phyloP scores from a whole-genome alignment of 2,329 filamentous ascomycete species.

The Neopestalotiopsis rosae region DNA sequence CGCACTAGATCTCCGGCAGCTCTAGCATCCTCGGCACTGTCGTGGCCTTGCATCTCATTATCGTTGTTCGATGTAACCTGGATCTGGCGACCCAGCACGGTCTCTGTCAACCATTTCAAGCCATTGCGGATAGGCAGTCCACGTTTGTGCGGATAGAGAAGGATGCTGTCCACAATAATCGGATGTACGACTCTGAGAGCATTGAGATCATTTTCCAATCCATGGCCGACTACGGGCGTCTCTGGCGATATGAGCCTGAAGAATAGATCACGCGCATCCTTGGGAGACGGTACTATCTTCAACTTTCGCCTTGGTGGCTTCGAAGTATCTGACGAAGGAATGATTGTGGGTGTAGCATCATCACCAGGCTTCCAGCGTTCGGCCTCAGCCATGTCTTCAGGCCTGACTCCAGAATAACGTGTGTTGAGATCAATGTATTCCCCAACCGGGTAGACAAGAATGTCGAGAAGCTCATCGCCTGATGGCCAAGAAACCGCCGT shows the following conservation, averaged over 20 bases:
- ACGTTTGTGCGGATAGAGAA: conserved; percentile 79
- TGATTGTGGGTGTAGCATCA: conserved; percentile 32
- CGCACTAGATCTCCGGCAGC: conserved; percentile 87
- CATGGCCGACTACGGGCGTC: conserved; percentile 90
- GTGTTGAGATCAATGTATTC: conserved; percentile 91
- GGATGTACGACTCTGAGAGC: conserved; percentile 83
- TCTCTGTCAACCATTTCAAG: conserved; percentile 75
- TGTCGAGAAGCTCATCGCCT: conserved; percentile 76
- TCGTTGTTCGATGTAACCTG: conserved; percentile 65
- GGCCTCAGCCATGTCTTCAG: conserved; percentile 76
- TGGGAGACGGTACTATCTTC: conserved; percentile 77
- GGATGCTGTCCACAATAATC: conserved; percentile 81
- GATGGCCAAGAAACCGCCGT: conserved; percentile 89
- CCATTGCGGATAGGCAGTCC: conserved; percentile 80
- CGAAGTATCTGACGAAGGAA: conserved; percentile 26
- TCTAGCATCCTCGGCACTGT: conserved; percentile 89
- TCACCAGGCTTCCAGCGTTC: conserved; percentile 53
- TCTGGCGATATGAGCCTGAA: conserved; percentile 75
- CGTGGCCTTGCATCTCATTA: conserved; percentile 69
- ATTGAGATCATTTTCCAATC: conserved; percentile 94
- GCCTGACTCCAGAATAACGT: conserved; percentile 84
- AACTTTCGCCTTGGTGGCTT: conserved; percentile 51
- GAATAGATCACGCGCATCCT: conserved; percentile 76
- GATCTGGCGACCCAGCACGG: conserved; percentile 76
- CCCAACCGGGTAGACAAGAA: conserved; percentile 83